Base-by-base conservation (phyloP, 2,329 filamentous ascomycete genomes). In the Fusarium veterinarium region DNA sequence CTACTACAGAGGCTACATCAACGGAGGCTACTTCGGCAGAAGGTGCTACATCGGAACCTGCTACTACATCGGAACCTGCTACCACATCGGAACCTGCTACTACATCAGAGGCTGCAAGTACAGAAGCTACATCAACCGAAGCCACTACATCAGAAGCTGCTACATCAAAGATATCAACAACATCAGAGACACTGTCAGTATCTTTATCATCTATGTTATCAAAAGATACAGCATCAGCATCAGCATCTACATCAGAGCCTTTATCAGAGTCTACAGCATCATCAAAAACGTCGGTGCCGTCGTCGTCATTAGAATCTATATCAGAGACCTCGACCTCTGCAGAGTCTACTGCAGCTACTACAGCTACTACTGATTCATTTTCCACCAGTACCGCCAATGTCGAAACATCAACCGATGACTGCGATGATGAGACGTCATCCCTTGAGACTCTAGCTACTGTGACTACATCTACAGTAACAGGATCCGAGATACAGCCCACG, bases 291-390 rank as follows among this genome's bases (percentile, higher is more conserved):
- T 33, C 31, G 5, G 12, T 14, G 13, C 33, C 5, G 14, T 16
- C 13, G 13, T 33, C 33, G 13, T 33, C 33, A 14, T 14, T 13
- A 16, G 33, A 33, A 16, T 14, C n/a, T 19, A 20, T 12, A 10
- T 48, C 45, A 31, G 45, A 25, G 10, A 19, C 42, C 16, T 44
- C 5, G 2, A 16, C 5, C 10, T 31, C 45, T 17, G 13, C 6
- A 4, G 6, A 31, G 14, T 31, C 23, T 23, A 23, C 23, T 23
- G 23, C 23, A 23, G 23, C 45, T 30, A 30, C 45, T 4, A 17
- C 28, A 6, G 28, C 5, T 8, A 10, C 25, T 5, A n/a, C 20
- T 6, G 4, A 6, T 4, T 31, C 20, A 23, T 1, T 49, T 0
- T 23, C 46, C 10, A 13, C 10, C 11, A 31, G 10, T 3, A 23